Percentiles rank a stretch among this genome's conserved stretches.
phyloP scores from a whole-genome alignment of 495 filamentous ascomycete species.

The Tetracladium marchalianum region DNA sequence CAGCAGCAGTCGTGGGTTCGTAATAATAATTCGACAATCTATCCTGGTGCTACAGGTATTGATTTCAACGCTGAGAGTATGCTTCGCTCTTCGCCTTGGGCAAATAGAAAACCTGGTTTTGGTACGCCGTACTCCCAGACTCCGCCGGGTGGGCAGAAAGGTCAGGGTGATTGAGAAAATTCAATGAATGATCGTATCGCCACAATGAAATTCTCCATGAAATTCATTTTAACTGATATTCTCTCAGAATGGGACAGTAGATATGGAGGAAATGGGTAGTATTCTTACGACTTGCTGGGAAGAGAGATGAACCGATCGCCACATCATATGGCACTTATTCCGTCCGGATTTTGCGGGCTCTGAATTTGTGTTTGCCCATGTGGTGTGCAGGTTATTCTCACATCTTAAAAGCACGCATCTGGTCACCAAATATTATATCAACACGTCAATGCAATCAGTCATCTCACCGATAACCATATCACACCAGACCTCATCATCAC shows the following conservation, averaged over 20 bases:
- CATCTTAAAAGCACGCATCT: no score
- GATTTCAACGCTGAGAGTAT: constrained; percentile 4
- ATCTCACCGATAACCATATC: no score
- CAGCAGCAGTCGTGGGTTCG: constrained; percentile 12
- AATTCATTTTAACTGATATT: background rate
- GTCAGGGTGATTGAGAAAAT: constrained; percentile 15
- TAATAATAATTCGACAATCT: constrained; percentile 11
- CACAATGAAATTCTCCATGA: background rate
- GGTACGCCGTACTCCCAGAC: constrained; percentile 6
- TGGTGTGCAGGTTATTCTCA: background rate
- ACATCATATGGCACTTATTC: no score
- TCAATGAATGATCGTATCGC: background rate
- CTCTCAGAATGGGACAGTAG: background rate
- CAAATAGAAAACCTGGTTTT: constrained; percentile 5
- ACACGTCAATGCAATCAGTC: no score
- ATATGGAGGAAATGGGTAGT: no score
- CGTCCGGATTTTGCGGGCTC: no score
- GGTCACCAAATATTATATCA: no score
- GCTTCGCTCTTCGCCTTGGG: constrained; percentile 15
- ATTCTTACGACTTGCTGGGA: no score
- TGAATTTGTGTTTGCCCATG: background rate
- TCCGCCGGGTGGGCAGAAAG: constrained; percentile 12
- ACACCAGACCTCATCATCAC: no score
- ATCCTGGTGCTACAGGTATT: constrained; percentile 13
- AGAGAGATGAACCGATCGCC: background rate